Evolutionary conservation across 345 rosid species (phyloP), one percentile per base, ranked within the genome.

Genomic region (Jatropha curcas): DNA sequence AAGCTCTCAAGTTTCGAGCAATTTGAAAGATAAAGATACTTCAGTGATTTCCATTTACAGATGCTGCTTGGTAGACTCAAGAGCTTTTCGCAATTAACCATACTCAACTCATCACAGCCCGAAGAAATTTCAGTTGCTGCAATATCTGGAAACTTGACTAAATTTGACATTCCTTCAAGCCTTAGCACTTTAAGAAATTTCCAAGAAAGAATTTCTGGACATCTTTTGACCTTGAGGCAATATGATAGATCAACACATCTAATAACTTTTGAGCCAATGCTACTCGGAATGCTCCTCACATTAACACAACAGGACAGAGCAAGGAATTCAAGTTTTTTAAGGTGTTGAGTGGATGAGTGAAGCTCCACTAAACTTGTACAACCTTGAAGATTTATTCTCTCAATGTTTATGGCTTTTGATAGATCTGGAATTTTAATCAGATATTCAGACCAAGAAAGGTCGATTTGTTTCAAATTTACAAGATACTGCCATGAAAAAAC

Each of bases 361-460:
- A 71, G 45, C 45, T 45, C 58, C 0, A 30, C 4, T 8, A 71
- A 60, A 31, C 67, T 60, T 30, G 30, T 22, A 24, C 65, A 70
- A 14, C 31, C 27, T 6, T 1, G 4, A 41, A 70, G 55, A 41
- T 25, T 0, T 7, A 70, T 70, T 0, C 2, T 16, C 37, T 57
- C 41, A 2, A 70, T 39, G 14, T 58, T 56, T 39, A 39, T 57
- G 20, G 65, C 55, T 19, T 41, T 16, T 5, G 73, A 70, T 8
- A 70, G 65, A 70, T 70, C 73, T 25, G 65, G 65, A 57, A 58
- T 7, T 58, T 6, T n/a, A 20, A 37, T 25, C 20, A 70, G 5
- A 19, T 39, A 19, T 27, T 30, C 3, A 1, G 64, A 39, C 1
- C 5, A 5, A 16, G 13, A 2, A n/a, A 58, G 55, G 25, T 55